Evolutionary conservation across 2,329 filamentous ascomycete species (phyloP).

Genomic region (Pezicula radicicola): DNA sequence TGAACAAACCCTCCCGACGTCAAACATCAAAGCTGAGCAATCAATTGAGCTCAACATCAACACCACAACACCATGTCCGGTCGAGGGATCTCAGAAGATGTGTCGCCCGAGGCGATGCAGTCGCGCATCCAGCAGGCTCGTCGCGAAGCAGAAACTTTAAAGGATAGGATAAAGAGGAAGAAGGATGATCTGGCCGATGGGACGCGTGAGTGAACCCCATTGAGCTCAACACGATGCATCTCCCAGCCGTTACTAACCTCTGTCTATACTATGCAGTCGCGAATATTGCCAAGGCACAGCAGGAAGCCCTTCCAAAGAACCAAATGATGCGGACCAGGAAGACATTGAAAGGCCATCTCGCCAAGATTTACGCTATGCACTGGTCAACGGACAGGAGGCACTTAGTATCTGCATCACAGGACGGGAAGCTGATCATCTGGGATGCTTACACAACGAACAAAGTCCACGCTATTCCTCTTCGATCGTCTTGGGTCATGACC

Average conservation of each 20-base stretch:
- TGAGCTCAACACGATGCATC: neutral
- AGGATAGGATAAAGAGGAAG: conserved; percentile 99
- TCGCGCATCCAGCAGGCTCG: conserved; percentile 88
- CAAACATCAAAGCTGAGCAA: conserved; percentile 4
- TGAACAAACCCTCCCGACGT: neutral
- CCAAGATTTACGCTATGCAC: conserved; percentile 99
- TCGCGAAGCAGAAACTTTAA: conserved; percentile 95
- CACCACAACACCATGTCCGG: conserved; percentile 24
- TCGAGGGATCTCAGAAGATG: conserved; percentile 42
- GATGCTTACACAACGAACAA: conserved; percentile 99
- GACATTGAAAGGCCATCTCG: conserved; percentile 94
- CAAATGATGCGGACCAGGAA: conserved; percentile 95
- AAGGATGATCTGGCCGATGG: conserved; percentile 99
- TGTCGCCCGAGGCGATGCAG: conserved; percentile 80
- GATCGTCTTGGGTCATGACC: conserved; percentile 99
- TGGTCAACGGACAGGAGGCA: conserved; percentile 98
- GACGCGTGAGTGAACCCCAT: conserved; percentile 68
- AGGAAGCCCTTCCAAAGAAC: conserved; percentile 88
- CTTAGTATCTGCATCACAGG: conserved; percentile 95
- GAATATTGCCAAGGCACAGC: conserved; percentile 86
- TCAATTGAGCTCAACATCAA: conserved; percentile 6
- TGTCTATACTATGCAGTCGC: conserved; percentile 59
- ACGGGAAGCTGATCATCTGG: conserved; percentile 99
- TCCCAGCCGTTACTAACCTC: conserved; percentile 1
- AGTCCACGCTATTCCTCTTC: conserved; percentile 94